Evolutionary conservation across 768 basidiomycete species (phyloP).

Genomic region (Lyophyllum decastes): DNA sequence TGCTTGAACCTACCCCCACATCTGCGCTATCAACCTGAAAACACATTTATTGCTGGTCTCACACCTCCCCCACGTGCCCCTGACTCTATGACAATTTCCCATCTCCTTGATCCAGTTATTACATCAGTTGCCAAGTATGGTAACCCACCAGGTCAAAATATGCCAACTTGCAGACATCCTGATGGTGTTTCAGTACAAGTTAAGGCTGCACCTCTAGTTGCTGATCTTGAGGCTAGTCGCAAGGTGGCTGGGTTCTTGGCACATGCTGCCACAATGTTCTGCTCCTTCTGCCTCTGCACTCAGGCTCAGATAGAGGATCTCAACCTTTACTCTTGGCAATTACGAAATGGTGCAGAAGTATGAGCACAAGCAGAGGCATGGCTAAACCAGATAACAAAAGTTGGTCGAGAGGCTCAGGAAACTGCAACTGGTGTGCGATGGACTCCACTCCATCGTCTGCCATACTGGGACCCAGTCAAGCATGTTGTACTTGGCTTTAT

Average conservation of each 20-base stretch:
- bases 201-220: constrained; percentile 22
- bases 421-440: constrained; percentile 25
- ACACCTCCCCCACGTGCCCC: constrained; percentile 35
- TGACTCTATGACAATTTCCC: constrained; percentile 23
- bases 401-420: constrained; percentile 4
- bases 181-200: constrained; percentile 14
- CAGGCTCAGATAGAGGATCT: constrained; percentile 19
- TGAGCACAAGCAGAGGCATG: constrained; percentile 15
- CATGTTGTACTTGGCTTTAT: constrained; percentile 29
- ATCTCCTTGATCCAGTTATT: constrained; percentile 22
- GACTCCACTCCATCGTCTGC: constrained; percentile 25
- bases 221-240: constrained; percentile 21
- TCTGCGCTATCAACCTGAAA: constrained; percentile 29
- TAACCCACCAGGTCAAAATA: constrained; percentile 5
- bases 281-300: constrained; percentile 20
- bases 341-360: not conserved
- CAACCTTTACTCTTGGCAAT: constrained; percentile 8
- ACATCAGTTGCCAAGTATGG: constrained; percentile 14
- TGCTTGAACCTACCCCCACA: constrained; percentile 36
- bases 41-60: constrained; percentile 32
- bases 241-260: constrained; percentile 24
- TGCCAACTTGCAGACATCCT: constrained; percentile 16
- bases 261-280: constrained; percentile 9
- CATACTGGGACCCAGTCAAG: constrained; percentile 30
- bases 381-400: constrained; percentile 11